Evolutionary conservation across 1,284 basidiomycete species (phyloP).

Genomic region (Moesziomyces globuligerus): DNA sequence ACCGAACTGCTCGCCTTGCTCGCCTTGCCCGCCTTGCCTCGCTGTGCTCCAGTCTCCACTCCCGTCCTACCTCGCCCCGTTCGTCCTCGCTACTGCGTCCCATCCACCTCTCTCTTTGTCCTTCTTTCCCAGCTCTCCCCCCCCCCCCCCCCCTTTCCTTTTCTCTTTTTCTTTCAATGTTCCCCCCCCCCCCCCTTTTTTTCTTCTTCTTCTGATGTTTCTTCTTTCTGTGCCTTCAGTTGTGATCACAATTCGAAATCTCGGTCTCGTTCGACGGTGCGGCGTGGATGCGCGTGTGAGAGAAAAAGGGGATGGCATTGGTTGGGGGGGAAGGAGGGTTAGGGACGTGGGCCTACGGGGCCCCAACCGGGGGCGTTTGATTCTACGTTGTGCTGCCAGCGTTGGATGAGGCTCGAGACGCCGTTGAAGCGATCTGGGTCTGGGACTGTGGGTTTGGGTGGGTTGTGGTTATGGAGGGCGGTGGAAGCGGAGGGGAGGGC

Average conservation of each 20-base stretch:
- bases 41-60: too few relatives aligned
- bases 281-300: not conserved
- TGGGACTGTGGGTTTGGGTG: not conserved
- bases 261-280: slow-evolving; percentile 5
- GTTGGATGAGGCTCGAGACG: slow-evolving; percentile 36
- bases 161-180: not conserved
- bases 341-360: slow-evolving; percentile 14
- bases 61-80: not conserved
- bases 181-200: too few relatives aligned
- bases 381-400: slow-evolving; percentile 51
- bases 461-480: not conserved
- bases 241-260: slow-evolving; percentile 8
- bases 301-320: not conserved
- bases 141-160: not conserved
- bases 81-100: not conserved
- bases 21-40: too few relatives aligned
- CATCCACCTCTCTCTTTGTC: not conserved
- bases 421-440: slow-evolving; percentile 38
- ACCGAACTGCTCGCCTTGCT: too few relatives aligned
- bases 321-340: too few relatives aligned
- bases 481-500: slow-evolving; percentile 16
- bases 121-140: not conserved
- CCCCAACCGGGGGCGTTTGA: slow-evolving; percentile 54
- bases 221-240: slow-evolving; percentile 2
- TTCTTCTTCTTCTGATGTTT: slow-evolving; percentile 2